phyloP scores from a whole-genome alignment of 2,329 filamentous ascomycete genomes.

The Paracorniculantispora psalliotae region DNA sequence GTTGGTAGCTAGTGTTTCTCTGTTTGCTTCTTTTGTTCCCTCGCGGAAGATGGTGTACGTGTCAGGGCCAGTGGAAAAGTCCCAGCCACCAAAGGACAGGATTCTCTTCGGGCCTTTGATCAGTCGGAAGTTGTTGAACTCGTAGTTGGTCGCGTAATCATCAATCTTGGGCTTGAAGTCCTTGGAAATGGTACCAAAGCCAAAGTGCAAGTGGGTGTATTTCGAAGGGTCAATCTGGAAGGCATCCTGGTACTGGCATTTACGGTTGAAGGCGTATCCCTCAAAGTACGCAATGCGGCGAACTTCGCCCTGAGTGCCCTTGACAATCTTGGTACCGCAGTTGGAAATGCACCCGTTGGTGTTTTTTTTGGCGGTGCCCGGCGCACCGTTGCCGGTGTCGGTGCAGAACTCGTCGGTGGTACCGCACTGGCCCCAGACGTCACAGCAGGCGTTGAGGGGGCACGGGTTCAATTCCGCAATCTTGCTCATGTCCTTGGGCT shows the following conservation, averaged over 20 bases:
- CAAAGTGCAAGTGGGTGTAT: slow-evolving; percentile 22
- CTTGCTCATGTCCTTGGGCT: slow-evolving; percentile 10
- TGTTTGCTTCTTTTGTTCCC: slow-evolving; percentile 27
- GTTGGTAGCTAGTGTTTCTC: slow-evolving; percentile 25
- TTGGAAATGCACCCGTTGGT: slow-evolving; percentile 15
- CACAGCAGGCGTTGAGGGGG: slow-evolving; percentile 25
- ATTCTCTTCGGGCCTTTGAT: slow-evolving; percentile 28
- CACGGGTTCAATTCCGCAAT: slow-evolving; percentile 25
- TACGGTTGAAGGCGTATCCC: slow-evolving; percentile 11
- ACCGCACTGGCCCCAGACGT: slow-evolving; percentile 39
- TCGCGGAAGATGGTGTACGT: slow-evolving; percentile 35
- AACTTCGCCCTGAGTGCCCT: slow-evolving; percentile 5
- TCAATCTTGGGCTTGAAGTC: slow-evolving; percentile 19
- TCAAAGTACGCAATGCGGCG: slow-evolving; percentile 20
- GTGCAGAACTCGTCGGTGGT: slow-evolving; percentile 33
- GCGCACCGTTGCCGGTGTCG: slow-evolving; percentile 9
- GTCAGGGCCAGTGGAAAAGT: slow-evolving; percentile 31
- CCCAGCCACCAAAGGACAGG: slow-evolving; percentile 42
- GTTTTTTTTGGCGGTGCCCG: slow-evolving; percentile 11
- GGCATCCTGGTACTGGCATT: slow-evolving; percentile 21
- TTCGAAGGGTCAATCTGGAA: slow-evolving; percentile 18
- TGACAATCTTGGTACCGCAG: slow-evolving; percentile 25
- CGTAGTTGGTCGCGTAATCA: slow-evolving; percentile 14
- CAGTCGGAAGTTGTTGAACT: slow-evolving; percentile 27
- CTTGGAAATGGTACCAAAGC: slow-evolving; percentile 20